Evolutionary conservation across 768 basidiomycete genomes (phyloP).

Genomic region (Xanthoconium purpureum): DNA sequence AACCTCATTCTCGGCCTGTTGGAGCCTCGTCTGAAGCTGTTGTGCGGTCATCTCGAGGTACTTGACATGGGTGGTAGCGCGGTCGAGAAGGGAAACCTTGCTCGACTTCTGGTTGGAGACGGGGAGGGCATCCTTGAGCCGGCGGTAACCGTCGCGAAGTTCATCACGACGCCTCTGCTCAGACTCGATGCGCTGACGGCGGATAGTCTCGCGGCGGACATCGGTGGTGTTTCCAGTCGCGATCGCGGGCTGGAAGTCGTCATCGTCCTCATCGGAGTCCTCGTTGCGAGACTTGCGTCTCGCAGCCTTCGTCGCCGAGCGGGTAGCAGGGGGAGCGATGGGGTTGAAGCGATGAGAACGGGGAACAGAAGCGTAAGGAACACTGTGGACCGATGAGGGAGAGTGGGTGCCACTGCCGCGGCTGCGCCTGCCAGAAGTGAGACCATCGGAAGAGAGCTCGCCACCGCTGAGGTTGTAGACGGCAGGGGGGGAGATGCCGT

Average conservation of each 20-base stretch:
- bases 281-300: conserved; percentile 53
- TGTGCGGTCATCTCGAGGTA: conserved; percentile 79
- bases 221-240: conserved; percentile 49
- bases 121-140: conserved; percentile 88
- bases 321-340: conserved; percentile 48
- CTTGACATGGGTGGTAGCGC: conserved; percentile 84
- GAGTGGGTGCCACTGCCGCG: conserved; percentile 66
- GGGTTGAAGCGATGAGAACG: conserved; percentile 81
- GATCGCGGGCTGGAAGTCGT: conserved; percentile 63
- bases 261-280: conserved; percentile 69
- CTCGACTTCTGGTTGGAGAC: conserved; percentile 89
- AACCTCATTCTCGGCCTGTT: conserved; percentile 77
- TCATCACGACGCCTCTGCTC: conserved; percentile 91
- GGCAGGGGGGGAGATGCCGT: conserved; percentile 69
- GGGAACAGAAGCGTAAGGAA: conserved; percentile 61
- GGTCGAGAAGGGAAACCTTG: conserved; percentile 87
- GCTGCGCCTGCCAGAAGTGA: conserved; percentile 61
- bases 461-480: conserved; percentile 69
- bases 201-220: conserved; percentile 84
- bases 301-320: conserved; percentile 52
- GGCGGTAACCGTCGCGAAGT: conserved; percentile 86
- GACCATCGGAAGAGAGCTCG: conserved; percentile 72
- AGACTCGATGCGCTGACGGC: conserved; percentile 90
- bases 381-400: conserved; percentile 44
- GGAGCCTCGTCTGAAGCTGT: conserved; percentile 71